phyloP scores from a whole-genome alignment of 202 grass and related monocot species.

The Setaria italica region DNA sequence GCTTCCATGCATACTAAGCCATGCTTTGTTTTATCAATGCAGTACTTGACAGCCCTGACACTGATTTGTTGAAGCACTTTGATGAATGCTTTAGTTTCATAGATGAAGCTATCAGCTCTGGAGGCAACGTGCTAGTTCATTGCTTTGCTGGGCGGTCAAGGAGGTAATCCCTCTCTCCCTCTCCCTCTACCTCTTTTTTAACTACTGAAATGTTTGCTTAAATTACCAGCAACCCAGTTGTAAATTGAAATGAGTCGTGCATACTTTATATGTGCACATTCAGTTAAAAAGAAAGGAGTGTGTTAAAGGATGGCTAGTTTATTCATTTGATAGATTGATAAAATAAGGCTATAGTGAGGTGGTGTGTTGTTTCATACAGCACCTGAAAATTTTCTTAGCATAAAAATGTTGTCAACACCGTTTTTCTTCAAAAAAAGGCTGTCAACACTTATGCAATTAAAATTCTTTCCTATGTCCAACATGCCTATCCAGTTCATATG shows the following conservation, averaged over 20 bases:
- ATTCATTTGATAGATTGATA: constrained; percentile 3
- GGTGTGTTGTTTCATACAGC: not conserved
- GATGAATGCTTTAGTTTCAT: constrained; percentile 88
- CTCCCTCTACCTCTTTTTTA: not conserved
- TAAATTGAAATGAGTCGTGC: no score
- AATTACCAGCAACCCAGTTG: not conserved
- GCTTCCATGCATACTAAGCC: constrained; percentile 38
- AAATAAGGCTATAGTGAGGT: not conserved
- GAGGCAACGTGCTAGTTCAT: constrained; percentile 84
- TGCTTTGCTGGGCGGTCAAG: constrained; percentile 95
- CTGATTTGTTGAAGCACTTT: constrained; percentile 68
- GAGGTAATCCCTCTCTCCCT: constrained; percentile 60
- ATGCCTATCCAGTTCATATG: not conserved
- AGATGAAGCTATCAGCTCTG: constrained; percentile 69
- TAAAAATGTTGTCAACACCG: not conserved
- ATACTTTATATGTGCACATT: no score
- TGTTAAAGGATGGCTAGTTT: not conserved
- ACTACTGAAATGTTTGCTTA: constrained; percentile 7
- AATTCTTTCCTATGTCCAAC: not conserved
- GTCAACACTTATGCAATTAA: not conserved
- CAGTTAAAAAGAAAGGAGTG: no score
- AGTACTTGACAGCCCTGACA: constrained; percentile 80
- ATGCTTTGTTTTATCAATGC: constrained; percentile 33
- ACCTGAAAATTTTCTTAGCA: not conserved
- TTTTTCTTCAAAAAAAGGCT: not conserved